These are phyloP conservation scores for Pezicula neosporulosa DNA, from an alignment of 2,329 filamentous ascomycete species.

Conservation along the genomic window DNA sequence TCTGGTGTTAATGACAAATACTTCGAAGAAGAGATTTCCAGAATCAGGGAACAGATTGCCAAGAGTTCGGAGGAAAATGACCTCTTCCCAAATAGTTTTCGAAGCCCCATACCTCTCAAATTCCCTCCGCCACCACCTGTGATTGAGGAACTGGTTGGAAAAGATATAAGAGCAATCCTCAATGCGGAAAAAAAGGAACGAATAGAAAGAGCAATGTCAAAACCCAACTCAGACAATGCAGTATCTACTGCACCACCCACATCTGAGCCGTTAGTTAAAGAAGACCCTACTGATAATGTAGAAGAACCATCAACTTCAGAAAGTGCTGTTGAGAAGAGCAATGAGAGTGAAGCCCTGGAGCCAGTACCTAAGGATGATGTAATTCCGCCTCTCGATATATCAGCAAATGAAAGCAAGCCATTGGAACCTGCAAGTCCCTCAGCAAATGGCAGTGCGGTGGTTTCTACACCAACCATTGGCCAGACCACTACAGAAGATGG, in stretches of 20 bases:
- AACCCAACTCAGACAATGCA: not conserved
- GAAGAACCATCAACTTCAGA: no score
- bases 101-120: not conserved
- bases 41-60: slow-evolving; percentile 18
- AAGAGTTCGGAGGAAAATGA: slow-evolving; percentile 15
- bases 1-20: slow-evolving; percentile 27
- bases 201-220: not conserved
- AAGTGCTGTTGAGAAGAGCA: no score
- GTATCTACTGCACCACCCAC: not conserved
- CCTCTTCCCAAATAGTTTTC: slow-evolving; percentile 4
- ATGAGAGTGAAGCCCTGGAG: no score
- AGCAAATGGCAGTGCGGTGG: no score
- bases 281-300: no score
- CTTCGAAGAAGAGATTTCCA: slow-evolving; percentile 27
- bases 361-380: no score
- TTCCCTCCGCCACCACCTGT: not conserved
- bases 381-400: no score
- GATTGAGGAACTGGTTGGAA: not conserved
- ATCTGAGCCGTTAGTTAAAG: not conserved
- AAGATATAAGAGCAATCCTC: not conserved
- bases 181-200: not conserved
- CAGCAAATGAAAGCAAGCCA: no score
- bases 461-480: no score
- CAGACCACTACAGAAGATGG: no score
- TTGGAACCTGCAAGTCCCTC: no score